These are phyloP conservation scores for Rubia peregrina DNA, from an alignment of 305 asterid species.

Conservation along the genomic window DNA sequence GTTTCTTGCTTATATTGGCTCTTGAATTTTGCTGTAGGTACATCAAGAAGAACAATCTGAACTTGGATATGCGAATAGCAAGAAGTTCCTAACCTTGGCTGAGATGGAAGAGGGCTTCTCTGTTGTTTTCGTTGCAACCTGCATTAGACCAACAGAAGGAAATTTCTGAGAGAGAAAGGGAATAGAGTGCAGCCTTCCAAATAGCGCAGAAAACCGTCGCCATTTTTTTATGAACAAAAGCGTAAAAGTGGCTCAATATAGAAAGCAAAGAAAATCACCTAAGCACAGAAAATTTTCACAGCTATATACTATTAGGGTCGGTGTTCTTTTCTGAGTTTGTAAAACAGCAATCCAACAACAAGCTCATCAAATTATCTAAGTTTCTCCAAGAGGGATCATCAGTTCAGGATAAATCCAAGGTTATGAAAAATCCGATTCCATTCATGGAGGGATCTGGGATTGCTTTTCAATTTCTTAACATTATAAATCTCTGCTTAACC, in stretches of 20 bases:
- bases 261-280: too few relatives aligned
- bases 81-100: constrained; percentile 50
- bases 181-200: neutral
- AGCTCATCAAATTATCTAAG: neutral
- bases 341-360: neutral
- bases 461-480: neutral
- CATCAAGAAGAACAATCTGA: neutral
- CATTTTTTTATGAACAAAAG: neutral
- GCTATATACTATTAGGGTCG: neutral
- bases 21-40: neutral
- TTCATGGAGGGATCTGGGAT: neutral
- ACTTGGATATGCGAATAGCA: constrained; percentile 9
- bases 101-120: constrained; percentile 46
- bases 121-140: constrained; percentile 45
- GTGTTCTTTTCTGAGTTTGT: neutral
- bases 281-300: neutral
- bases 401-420: neutral
- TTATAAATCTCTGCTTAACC: neutral
- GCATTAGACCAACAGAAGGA: constrained; percentile 28
- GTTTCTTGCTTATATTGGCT: neutral
- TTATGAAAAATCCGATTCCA: constrained; percentile 4
- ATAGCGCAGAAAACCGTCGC: neutral
- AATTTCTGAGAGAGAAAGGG: constrained; percentile 16
- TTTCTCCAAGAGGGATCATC: neutral
- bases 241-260: neutral